Evolutionary conservation across 768 basidiomycete genomes (phyloP), one percentile per base, ranked within the genome.

Genomic region (Macrolepiota dolichaula): DNA sequence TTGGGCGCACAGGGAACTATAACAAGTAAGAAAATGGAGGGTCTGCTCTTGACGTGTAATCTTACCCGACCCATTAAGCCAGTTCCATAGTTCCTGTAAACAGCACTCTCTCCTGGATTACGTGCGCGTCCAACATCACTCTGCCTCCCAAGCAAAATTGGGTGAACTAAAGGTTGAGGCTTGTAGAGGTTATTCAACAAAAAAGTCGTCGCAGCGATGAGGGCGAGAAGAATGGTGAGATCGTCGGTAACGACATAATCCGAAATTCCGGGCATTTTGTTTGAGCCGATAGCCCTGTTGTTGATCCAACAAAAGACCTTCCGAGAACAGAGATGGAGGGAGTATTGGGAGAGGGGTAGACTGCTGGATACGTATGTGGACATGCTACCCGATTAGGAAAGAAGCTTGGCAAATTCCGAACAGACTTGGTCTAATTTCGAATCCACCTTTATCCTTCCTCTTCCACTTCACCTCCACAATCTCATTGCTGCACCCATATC

Each of bases 61-160:
- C 38, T 72, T 73, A 87, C 94, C 77, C 88, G 85, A 67, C 85
- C 94, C 85, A 86, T 82, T 61, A 91, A 77, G 13, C 92, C 92
- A 25, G 90, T 93, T 13, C 89, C 85, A 79, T 95, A 97, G 76
- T 92, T 94, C 68, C 96, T 84, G 72, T 96, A 96, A 15, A 95
- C 78, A 0, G 93, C 92, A 67, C 92, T 94, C 75, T 96, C 91
- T 7, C 83, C 80, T 12, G 89, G 81, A 68, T 92, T 87, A 56
- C 95, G 79, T 3, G 95, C 92, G 53, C 88, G 81, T 12, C 87
- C 88, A 27, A 89, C 89, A 71, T 97, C 96, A 66, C 92, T 93
- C 79, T 98, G 95, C 53, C 94, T 79, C 6, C 95, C 94, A 1
- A 98, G 82, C 9, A 96, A 81, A 65, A 98, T 90, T n/a, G 95